Percentiles rank a stretch among this genome's conserved stretches.
These are phyloP conservation scores for Neurospora africana DNA, from an alignment of 495 filamentous ascomycete genomes.

Conservation along the genomic window DNA sequence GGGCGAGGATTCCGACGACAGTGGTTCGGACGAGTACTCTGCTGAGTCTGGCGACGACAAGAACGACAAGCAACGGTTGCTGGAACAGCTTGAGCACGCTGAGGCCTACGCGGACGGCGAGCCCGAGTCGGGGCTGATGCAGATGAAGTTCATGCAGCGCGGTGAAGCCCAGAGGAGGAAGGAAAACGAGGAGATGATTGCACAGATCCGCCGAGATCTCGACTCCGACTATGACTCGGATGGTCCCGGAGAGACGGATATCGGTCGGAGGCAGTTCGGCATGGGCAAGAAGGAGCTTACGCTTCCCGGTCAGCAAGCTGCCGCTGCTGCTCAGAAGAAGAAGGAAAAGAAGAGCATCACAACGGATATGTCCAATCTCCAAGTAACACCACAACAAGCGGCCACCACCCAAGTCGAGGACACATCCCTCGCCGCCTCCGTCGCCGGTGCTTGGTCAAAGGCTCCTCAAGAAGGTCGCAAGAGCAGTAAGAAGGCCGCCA, in stretches of 20 bases:
- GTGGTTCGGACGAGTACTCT: conserved; percentile 34
- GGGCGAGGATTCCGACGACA: conserved; percentile 43
- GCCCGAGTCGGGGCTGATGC: conserved; percentile 41
- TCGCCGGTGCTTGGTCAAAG: conserved; percentile 2
- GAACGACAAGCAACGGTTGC: conserved; percentile 44
- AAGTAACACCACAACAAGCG: neutral
- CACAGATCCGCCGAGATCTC: conserved; percentile 62
- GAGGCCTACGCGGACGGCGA: conserved; percentile 26
- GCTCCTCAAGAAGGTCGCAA: conserved; percentile 17
- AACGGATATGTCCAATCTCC: neutral
- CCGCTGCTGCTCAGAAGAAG: conserved; percentile 2
- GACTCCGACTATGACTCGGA: conserved; percentile 41
- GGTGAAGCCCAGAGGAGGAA: conserved; percentile 68
- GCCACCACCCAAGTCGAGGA: neutral
- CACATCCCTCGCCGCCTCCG: neutral
- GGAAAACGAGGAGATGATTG: conserved; percentile 72
- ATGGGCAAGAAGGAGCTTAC: conserved; percentile 24
- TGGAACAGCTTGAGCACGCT: conserved; percentile 46
- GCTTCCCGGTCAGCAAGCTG: conserved; percentile 1
- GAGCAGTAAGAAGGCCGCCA: conserved; percentile 12
- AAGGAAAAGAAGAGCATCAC: conserved; percentile 2
- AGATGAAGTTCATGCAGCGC: conserved; percentile 87
- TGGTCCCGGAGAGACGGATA: conserved; percentile 47
- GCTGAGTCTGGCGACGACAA: conserved; percentile 40
- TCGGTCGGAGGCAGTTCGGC: conserved; percentile 59